phyloP scores from a whole-genome alignment of 2,329 filamentous ascomycete genomes.

The Colletotrichum viniferum region DNA sequence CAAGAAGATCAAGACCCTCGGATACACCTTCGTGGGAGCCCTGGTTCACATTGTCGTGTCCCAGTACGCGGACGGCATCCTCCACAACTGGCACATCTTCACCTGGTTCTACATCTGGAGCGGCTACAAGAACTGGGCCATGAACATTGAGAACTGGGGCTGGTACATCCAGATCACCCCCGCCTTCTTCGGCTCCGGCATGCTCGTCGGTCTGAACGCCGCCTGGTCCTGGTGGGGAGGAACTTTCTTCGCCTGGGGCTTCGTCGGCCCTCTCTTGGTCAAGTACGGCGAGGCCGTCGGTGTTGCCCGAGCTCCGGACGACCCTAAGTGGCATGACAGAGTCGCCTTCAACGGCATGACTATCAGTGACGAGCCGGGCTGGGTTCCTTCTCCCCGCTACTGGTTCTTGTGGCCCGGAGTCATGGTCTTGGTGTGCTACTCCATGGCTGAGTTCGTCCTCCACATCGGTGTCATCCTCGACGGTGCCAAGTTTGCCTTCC shows the following conservation, averaged over 20 bases:
- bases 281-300: constrained; percentile 58
- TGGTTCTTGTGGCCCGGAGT: constrained; percentile 49
- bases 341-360: constrained; percentile 35
- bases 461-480: constrained; percentile 41
- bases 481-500: constrained; percentile 38
- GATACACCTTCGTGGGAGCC: constrained; percentile 53
- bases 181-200: constrained; percentile 62
- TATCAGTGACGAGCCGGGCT: constrained; percentile 30
- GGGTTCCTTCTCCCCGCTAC: constrained; percentile 41
- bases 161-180: constrained; percentile 65
- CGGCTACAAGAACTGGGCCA: constrained; percentile 52
- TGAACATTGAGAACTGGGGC: constrained; percentile 64
- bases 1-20: constrained; percentile 60
- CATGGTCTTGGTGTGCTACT: constrained; percentile 46
- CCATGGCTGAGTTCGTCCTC: constrained; percentile 43
- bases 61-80: constrained; percentile 63
- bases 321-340: constrained; percentile 31
- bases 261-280: constrained; percentile 52
- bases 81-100: constrained; percentile 63
- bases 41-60: constrained; percentile 58
- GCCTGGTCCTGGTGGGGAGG: constrained; percentile 62
- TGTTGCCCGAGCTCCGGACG: constrained; percentile 30
- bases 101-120: constrained; percentile 60
- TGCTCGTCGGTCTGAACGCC: constrained; percentile 56
- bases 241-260: constrained; percentile 58